These are phyloP conservation scores for Exsudoporus frostii DNA, from an alignment of 768 basidiomycete species.

Conservation along the genomic window DNA sequence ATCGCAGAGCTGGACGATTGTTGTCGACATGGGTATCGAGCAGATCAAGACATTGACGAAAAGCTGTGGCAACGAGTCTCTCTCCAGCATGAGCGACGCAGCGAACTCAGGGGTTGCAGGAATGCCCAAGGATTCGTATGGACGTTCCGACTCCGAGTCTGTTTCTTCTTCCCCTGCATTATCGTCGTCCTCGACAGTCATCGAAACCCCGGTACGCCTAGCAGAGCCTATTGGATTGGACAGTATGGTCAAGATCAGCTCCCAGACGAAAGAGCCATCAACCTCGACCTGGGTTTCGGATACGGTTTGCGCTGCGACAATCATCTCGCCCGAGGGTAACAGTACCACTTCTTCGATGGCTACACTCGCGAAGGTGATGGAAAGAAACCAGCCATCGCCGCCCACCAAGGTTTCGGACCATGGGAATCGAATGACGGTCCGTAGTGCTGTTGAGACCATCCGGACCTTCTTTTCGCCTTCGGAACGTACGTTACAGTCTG, in stretches of 20 bases:
- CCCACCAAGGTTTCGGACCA: neutral
- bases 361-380: neutral
- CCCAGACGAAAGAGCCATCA: neutral
- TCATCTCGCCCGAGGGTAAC: neutral
- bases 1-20: slow-evolving; percentile 5
- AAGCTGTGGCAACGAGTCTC: neutral
- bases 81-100: too few species aligned
- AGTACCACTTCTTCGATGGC: neutral
- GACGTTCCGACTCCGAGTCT: neutral
- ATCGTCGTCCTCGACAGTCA: neutral
- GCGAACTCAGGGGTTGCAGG: too few species aligned
- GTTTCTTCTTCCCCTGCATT: neutral
- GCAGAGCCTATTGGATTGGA: neutral
- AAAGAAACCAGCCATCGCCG: neutral
- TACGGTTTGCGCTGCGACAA: neutral
- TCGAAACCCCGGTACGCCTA: neutral
- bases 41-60: neutral
- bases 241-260: neutral
- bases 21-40: neutral
- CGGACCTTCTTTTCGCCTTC: neutral
- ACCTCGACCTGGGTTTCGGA: neutral
- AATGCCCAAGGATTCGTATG: neutral
- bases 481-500: neutral
- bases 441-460: neutral
- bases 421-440: neutral